Base-by-base conservation (phyloP, 2,329 filamentous ascomycete species). In the Colletotrichum agaves region DNA sequence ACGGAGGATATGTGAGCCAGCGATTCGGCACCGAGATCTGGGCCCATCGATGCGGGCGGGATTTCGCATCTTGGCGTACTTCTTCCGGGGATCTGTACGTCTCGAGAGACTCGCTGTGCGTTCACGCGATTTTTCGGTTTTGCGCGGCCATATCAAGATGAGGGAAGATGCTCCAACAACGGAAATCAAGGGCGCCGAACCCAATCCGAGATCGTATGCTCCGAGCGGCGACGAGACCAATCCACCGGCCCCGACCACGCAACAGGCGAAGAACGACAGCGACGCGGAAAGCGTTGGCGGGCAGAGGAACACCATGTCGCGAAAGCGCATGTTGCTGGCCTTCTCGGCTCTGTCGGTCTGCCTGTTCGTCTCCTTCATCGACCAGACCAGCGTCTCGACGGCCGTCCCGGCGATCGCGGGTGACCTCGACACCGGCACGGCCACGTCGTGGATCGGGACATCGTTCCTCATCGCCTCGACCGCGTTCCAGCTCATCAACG, bases 401-500 rank as follows among this genome's bases (percentile, higher is more conserved):
- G 74, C 77, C 0, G 70, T 77, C 0, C 79, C 82, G 2, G 80
- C 82, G 2, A 81, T 80, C 1, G 76, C 77, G 0, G 65, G 58
- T 4, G 76, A 77, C 0, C 69, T 80, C 0, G 64, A 75, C 31
- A 75, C 77, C 0, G 75, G 74, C 1, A 71, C 75, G 1, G 74
- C 77, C 3, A 77, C 73, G 4, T 75, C 75, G 0, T 80, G 78
- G 78, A 74, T 78, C 1, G 78, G 78, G 17, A 78, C 75, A n/a
- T 80, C 74, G 53, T 81, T 74, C 55, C 75, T 77, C 13, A 75
- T 80, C 13, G 78, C 79, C 0, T 76, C 74, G 12, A 80, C 79
- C 0, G 73, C 73, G 2, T 77, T 80, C 0, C 77, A 79, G 69
- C 73, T 78, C 12, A 72, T 80, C 12, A 77, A 79, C 50, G 78